A percentile compares a stretch with the other conserved stretches of the same genome.
Evolutionary conservation across 202 grass and related monocot species (phyloP).

Genomic region (Schoenoplectus tabernaemontani): DNA sequence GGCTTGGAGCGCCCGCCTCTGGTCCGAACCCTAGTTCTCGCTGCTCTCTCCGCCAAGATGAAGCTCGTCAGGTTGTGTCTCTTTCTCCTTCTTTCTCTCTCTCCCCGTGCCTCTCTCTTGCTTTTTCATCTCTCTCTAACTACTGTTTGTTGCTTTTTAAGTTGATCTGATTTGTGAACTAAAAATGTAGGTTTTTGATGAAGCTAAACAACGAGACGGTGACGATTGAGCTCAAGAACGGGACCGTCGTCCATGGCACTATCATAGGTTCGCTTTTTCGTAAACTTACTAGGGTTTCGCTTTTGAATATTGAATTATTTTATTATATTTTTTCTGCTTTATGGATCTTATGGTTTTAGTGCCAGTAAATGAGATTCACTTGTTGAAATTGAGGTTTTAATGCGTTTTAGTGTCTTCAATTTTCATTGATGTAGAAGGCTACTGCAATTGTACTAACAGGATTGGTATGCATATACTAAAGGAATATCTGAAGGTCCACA

Average conservation of each 20-base stretch:
- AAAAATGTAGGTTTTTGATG: conserved; percentile 83
- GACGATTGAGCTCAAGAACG: conserved; percentile 97
- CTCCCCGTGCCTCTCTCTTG: not conserved
- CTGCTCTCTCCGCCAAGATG: conserved; percentile 39
- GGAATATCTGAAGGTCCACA: not conserved
- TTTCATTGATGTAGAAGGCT: not conserved
- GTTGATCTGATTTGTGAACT: conserved; percentile 27
- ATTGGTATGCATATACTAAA: not conserved
- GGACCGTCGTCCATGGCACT: conserved; percentile 82
- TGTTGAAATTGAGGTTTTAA: not conserved
- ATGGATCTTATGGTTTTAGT: not conserved
- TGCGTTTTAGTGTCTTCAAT: not conserved
- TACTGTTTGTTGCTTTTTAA: not conserved
- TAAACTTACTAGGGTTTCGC: conserved; percentile 13
- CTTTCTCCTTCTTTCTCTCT: not conserved
- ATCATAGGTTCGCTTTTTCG: conserved; percentile 57
- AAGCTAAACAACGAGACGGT: conserved; percentile 99
- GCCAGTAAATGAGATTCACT: not conserved
- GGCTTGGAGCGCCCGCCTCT: conserved; percentile 24
- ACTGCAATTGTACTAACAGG: not conserved
- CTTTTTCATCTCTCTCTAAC: not conserved
- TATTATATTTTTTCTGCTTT: not conserved
- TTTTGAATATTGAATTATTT: not conserved
- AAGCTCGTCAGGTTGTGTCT: conserved; percentile 63
- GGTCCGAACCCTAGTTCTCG: conserved; percentile 11